These are phyloP conservation scores for Flaveria brownii DNA, from an alignment of 129 eudicot genomes.

Conservation along the genomic window DNA sequence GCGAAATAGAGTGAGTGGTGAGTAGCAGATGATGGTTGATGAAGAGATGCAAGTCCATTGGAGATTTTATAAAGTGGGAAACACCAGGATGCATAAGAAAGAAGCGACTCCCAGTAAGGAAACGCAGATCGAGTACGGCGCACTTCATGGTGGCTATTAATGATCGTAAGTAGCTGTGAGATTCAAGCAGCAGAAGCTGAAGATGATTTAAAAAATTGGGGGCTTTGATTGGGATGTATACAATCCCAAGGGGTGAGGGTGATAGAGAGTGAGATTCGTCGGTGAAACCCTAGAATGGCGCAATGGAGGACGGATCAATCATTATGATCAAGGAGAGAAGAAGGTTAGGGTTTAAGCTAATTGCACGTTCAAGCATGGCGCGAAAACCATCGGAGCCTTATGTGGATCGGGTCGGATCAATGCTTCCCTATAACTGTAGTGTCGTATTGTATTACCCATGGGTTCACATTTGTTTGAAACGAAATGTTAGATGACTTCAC, in stretches of 20 bases:
- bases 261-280: constrained; percentile 48
- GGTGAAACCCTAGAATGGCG: constrained; percentile 65
- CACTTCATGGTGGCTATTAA: constrained; percentile 54
- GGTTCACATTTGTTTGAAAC: no score
- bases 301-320: constrained; percentile 71
- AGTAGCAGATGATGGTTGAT: constrained; percentile 23
- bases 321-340: constrained; percentile 30
- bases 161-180: constrained; percentile 6
- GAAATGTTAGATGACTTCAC: no score
- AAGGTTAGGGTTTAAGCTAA: constrained; percentile 31
- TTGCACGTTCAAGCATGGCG: constrained; percentile 36
- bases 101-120: constrained; percentile 42
- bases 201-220: constrained; percentile 10
- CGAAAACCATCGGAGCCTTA: constrained; percentile 47
- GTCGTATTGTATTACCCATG: no score
- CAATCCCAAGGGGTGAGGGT: constrained; percentile 23
- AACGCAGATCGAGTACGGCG: constrained; percentile 60
- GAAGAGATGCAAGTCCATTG: constrained; percentile 25
- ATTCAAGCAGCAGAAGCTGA: constrained; percentile 27
- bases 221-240: constrained; percentile 38
- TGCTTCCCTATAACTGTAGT: background rate
- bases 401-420: constrained; percentile 40
- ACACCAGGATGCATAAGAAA: constrained; percentile 32
- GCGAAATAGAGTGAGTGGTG: constrained; percentile 25
- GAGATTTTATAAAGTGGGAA: constrained; percentile 37